Base-by-base conservation (phyloP, 306 rosid species). In the Phaseolus lunatus region DNA sequence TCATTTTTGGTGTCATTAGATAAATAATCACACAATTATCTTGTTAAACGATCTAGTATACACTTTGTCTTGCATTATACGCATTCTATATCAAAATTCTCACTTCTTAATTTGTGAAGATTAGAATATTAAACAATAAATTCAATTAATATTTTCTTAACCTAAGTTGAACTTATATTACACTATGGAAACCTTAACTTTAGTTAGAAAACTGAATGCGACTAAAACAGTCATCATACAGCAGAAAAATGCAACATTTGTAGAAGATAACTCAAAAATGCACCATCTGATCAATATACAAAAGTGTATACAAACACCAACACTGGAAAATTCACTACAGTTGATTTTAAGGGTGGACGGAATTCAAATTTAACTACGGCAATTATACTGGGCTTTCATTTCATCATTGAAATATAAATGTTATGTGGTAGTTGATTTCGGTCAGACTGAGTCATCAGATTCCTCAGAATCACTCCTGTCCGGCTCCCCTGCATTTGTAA, bases 401-500 rank as follows among this genome's bases (percentile, higher is more conserved):
- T 23, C 68, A 29, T 20, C 63, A 2, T 12, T 82, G 37, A 56
- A 49, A 20, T 76, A 71, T 49, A 54, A 78, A 62, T 66, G 10
- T 22, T 72, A 75, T 18, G 50, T 77, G 14, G 78, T 53, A 29
- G 35, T 58, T 7, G 47, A 81, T 33, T 33, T 65, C 7, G 13
- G 27, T 92, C 83, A 92, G 84, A 88, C 88, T 13, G 98, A 92
- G 49, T 87, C 97, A 57, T 95, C 99, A 5, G 97, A 88, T 53
- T 92, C 97, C 33, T 89, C 97, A 14, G 97, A 90, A 74, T 92
- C 99, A 7, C 93, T 92, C 78, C 96, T 84, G 73, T 91, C 96
- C 67, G 89, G 87, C 76, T 90, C 99, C 31, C 90, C 94, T 14
- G 90, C 89, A 75, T 87, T 89, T 50, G 88, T 65, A 12, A 64